phyloP scores from a whole-genome alignment of 2,329 filamentous ascomycete species.

The Acrocalymma vagum region DNA sequence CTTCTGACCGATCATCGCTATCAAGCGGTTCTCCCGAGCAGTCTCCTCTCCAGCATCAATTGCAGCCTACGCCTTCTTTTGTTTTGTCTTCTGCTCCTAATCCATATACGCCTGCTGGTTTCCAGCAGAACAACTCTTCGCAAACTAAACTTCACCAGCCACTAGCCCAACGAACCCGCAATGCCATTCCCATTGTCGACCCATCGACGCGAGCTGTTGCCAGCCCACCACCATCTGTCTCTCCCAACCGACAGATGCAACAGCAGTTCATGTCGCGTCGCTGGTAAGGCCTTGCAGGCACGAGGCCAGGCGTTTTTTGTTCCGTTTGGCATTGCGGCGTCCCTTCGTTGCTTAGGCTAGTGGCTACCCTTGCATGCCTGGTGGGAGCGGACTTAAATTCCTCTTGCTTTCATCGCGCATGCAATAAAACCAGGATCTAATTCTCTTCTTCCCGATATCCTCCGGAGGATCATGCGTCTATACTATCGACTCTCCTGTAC shows the following conservation, averaged over 20 bases:
- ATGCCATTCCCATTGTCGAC: slow-evolving; percentile 98
- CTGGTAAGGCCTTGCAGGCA: slow-evolving; percentile 53
- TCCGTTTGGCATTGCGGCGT: slow-evolving; percentile 44
- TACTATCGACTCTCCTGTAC: slow-evolving; percentile 52
- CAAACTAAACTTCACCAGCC: slow-evolving; percentile 90
- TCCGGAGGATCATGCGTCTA: slow-evolving; percentile 50
- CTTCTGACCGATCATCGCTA: slow-evolving; percentile 91
- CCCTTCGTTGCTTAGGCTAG: slow-evolving; percentile 49
- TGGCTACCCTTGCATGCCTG: slow-evolving; percentile 40
- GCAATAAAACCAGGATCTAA: slow-evolving; percentile 38
- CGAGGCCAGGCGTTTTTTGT: slow-evolving; percentile 42
- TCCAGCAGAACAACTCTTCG: slow-evolving; percentile 63
- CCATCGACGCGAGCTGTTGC: slow-evolving; percentile 90
- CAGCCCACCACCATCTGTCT: slow-evolving; percentile 81
- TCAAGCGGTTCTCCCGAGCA: slow-evolving; percentile 93
- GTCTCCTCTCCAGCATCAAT: slow-evolving; percentile 87
- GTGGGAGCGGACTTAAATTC: neutral
- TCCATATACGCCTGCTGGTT: slow-evolving; percentile 66
- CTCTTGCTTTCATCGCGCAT: slow-evolving; percentile 8
- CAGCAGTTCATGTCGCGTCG: slow-evolving; percentile 60
- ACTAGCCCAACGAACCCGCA: slow-evolving; percentile 85
- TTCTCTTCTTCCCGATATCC: slow-evolving; percentile 47
- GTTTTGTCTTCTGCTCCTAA: slow-evolving; percentile 72
- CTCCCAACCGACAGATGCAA: slow-evolving; percentile 69
- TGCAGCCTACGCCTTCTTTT: slow-evolving; percentile 74